Evolutionary conservation across 345 rosid genomes (phyloP).

Genomic region (Raphanus raphanistrum): DNA sequence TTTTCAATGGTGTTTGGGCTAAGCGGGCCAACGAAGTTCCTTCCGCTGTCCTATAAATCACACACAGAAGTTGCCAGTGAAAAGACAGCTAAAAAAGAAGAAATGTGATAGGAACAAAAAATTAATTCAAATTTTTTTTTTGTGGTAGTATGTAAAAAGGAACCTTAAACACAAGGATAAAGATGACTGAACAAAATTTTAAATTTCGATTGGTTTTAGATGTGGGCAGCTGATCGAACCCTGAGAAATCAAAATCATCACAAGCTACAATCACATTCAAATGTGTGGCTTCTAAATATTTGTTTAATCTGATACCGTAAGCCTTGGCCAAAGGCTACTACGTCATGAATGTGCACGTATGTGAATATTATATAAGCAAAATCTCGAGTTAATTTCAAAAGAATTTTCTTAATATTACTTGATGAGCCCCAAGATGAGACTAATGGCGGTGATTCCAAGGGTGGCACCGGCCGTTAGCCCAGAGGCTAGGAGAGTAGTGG

Average conservation of each 20-base stretch:
- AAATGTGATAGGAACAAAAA: not conserved
- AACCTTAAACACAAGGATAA: not conserved
- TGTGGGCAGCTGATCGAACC: not conserved
- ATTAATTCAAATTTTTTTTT: not conserved
- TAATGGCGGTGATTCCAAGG: slow-evolving; percentile 55
- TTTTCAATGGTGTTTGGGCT: not conserved
- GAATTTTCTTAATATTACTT: slow-evolving; percentile 26
- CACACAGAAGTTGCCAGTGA: not conserved
- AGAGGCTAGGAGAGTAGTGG: slow-evolving; percentile 43
- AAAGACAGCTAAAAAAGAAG: not conserved
- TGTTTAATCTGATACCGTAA: not conserved
- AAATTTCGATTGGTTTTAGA: not conserved
- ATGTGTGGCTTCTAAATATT: not conserved
- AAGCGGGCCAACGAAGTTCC: not conserved
- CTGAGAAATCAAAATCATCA: not conserved
- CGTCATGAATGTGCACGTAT: not conserved
- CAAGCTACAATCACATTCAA: not conserved
- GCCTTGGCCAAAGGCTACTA: not conserved
- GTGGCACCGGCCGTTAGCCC: slow-evolving; percentile 71
- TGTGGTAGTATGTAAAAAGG: not conserved
- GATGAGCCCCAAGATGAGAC: slow-evolving; percentile 64
- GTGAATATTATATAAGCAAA: slow-evolving; percentile 9
- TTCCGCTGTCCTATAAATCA: not conserved
- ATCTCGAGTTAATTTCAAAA: slow-evolving; percentile 1
- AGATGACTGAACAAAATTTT: not conserved